Conservation (phyloP, 106 monocot genomes). For the Cymbidium sinense region DNA sequence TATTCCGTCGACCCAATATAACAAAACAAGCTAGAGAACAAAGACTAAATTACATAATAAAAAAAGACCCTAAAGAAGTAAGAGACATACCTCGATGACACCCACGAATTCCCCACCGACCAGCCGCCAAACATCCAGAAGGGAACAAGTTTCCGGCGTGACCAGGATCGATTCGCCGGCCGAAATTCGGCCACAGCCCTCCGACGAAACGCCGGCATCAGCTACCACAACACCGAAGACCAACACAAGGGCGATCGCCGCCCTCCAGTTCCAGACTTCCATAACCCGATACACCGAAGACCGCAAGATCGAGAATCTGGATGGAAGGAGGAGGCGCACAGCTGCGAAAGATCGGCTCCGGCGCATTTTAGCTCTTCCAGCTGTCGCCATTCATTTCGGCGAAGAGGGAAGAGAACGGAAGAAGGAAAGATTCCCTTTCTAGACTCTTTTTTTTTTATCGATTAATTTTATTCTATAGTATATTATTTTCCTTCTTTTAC, state of each 20-base stretch:
- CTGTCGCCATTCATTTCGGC: conserved; percentile 2
- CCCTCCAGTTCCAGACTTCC: not conserved
- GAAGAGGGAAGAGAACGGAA: not conserved
- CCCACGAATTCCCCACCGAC: not conserved
- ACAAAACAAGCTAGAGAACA: not conserved
- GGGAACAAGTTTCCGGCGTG: not conserved
- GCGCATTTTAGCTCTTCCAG: not conserved
- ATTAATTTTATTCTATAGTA: not conserved
- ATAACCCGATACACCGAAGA: not conserved
- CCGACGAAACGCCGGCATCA: not conserved
- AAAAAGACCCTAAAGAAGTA: not conserved
- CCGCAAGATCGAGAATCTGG: not conserved
- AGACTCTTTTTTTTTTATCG: not conserved
- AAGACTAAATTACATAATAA: not conserved
- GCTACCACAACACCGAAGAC: not conserved
- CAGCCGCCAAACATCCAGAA: not conserved
- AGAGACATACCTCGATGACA: not conserved
- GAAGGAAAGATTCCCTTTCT: not conserved
- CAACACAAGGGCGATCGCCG: not conserved
- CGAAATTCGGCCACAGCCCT: not conserved
- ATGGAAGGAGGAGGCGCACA: not conserved
- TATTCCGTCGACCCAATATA: not conserved
- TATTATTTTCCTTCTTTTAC: not conserved
- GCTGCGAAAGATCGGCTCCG: not conserved
- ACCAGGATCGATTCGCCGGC: not conserved